Evolutionary conservation across 139 green algal species (phyloP), one percentile per base, ranked within the genome.

Genomic region (Protoeuglena noctilucae): DNA sequence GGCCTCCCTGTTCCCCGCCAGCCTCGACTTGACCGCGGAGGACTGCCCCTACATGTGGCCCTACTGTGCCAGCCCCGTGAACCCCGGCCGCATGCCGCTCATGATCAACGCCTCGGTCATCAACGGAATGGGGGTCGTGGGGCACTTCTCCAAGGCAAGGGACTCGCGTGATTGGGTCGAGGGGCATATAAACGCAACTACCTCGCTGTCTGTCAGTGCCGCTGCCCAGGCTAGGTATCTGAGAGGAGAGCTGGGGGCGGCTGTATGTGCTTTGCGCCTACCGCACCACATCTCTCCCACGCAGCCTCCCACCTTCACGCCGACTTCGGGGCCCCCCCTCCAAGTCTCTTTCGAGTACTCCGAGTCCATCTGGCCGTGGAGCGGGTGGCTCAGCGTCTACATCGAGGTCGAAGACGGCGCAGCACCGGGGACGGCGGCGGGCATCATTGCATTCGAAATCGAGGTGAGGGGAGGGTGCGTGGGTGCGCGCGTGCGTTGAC

Each of bases 21-120:
- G 25, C 17, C 69, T 97, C 9, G 70, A 96, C 78, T 59, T 96
- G 16, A 86, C 80, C 1, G 73, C 7, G 34, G n/a, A n/a, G n/a
- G n/a, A 93, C 54, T 95, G 88, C 71, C 84, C 87, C 40, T 97
- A 94, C 75, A 81, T 84, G 66, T 99, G 91, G 91, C 91, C 91
- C 25, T 87, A 85, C 71, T 96, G 89, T 45, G 34, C 12, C 34
- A 26, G 14, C 4, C 17, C 12, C 43, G 17, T 22, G 43, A 26
- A 9, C 4, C 43, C 43, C 43, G 25, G 48, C 74, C 67, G 34
- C 28, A 78, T 96, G 72, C 90, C 90, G 1, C 23, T 92, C 30
- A 82, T 95, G 29, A 79, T 95, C 75, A 99, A 99, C 64, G 82
- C 77, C 28, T 98, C 91, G 0, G 71, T 99, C 5, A 72, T 98